These are phyloP conservation scores for Cinchona pubescens DNA, from an alignment of 257 asterid species.

Conservation along the genomic window DNA sequence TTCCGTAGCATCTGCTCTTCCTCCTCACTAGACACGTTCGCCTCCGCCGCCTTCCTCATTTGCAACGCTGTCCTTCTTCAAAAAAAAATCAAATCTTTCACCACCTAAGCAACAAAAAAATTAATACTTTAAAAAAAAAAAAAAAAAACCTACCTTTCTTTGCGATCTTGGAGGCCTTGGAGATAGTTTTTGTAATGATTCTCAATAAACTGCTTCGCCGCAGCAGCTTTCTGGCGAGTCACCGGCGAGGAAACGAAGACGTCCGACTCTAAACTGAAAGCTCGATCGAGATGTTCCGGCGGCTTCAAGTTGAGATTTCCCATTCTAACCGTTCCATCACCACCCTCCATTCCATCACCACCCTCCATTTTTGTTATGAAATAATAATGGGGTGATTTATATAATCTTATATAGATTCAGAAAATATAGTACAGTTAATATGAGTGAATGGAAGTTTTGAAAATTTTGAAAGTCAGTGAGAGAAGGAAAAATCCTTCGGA, in stretches of 20 bases:
- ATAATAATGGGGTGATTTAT: too few relatives aligned
- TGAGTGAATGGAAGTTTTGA: too few relatives aligned
- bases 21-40: conserved; percentile 75
- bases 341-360: conserved; percentile 48
- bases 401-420: too few relatives aligned
- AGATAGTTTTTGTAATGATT: conserved; percentile 87
- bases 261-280: conserved; percentile 61
- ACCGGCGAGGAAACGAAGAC: conserved; percentile 86
- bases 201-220: conserved; percentile 91
- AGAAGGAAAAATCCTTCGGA: not conserved
- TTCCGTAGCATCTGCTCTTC: conserved; percentile 84
- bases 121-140: not conserved
- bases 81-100: not conserved
- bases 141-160: conserved; percentile 53
- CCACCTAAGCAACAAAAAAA: not conserved
- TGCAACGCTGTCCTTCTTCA: conserved; percentile 87
- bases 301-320: conserved; percentile 42
- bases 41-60: conserved; percentile 84
- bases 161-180: conserved; percentile 95
- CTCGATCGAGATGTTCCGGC: conserved; percentile 32
- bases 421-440: too few relatives aligned
- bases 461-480: too few relatives aligned
- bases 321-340: conserved; percentile 52
- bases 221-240: conserved; percentile 89
- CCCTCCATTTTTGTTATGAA: too few relatives aligned